Evolutionary conservation across 371 early-diverging fungal species (phyloP).

Genomic region (Mucor ambiguus): DNA sequence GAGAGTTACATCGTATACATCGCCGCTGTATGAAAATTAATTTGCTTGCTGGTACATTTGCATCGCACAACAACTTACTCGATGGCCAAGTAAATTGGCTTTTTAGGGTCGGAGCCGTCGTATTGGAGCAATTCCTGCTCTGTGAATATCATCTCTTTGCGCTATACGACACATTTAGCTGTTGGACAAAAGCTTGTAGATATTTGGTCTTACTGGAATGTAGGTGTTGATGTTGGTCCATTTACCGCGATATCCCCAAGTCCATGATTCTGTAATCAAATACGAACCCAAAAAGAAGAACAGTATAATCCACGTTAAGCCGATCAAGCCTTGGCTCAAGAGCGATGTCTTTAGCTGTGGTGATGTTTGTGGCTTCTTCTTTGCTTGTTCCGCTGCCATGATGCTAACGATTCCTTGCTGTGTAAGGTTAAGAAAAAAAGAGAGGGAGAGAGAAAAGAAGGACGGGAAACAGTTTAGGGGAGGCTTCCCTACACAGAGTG

Average conservation of each 20-base stretch:
- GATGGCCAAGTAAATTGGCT: conserved; percentile 89
- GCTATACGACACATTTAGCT: conserved; percentile 19
- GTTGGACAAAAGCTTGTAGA: neutral
- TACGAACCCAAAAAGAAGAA: conserved; percentile 66
- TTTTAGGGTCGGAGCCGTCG: conserved; percentile 76
- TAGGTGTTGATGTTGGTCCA: conserved; percentile 76
- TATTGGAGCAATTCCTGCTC: conserved; percentile 73
- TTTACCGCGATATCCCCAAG: conserved; percentile 78
- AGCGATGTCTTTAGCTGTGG: conserved; percentile 13
- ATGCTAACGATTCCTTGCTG: neutral
- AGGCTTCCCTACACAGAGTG: neutral
- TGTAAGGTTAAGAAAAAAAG: neutral
- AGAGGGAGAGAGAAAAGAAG: conserved; percentile 9
- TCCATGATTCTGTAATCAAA: conserved; percentile 76
- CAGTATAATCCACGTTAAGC: conserved; percentile 38
- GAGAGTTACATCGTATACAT: conserved; percentile 86
- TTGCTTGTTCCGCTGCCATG: conserved; percentile 3
- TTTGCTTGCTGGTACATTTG: neutral
- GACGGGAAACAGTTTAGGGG: neutral
- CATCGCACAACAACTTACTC: conserved; percentile 53
- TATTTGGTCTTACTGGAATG: conserved; percentile 54
- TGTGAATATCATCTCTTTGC: conserved; percentile 66
- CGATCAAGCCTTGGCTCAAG: conserved; percentile 28
- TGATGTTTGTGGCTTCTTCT: neutral
- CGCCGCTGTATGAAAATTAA: conserved; percentile 54